Evolutionary conservation across 129 eudicot species (phyloP).

Genomic region (Tagetes patula): DNA sequence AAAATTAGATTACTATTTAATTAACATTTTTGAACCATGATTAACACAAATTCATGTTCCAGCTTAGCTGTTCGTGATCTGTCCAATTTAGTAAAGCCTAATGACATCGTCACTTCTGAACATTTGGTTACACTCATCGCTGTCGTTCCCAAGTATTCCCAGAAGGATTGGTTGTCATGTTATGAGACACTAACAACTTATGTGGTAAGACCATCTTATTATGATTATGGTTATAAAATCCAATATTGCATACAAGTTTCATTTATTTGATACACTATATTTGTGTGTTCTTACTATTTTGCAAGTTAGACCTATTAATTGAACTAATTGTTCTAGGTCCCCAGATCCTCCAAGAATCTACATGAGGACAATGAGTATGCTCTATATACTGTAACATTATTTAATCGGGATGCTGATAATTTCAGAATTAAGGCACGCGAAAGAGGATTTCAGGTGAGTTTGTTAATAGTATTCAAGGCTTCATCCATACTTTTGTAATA

Average conservation of each 20-base stretch:
- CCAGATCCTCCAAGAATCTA: slow-evolving; percentile 91
- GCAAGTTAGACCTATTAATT: slow-evolving; percentile 36
- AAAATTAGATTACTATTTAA: neutral
- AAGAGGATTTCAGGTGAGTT: slow-evolving; percentile 82
- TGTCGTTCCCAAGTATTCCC: slow-evolving; percentile 79
- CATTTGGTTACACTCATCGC: slow-evolving; percentile 77
- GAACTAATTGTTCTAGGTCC: slow-evolving; percentile 65
- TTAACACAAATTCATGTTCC: slow-evolving; percentile 22
- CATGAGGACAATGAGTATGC: slow-evolving; percentile 93
- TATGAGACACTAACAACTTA: slow-evolving; percentile 82
- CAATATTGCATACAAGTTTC: slow-evolving; percentile 13
- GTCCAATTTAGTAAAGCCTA: slow-evolving; percentile 67
- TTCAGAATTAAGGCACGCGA: slow-evolving; percentile 79
- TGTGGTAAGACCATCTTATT: slow-evolving; percentile 52
- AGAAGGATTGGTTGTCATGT: slow-evolving; percentile 88
- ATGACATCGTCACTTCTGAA: slow-evolving; percentile 64
- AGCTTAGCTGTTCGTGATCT: slow-evolving; percentile 91
- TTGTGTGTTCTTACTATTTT: neutral
- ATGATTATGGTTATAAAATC: neutral
- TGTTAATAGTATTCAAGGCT: slow-evolving; percentile 20
- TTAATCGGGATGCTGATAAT: slow-evolving; percentile 77
- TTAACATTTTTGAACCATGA: neutral
- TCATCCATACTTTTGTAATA: neutral
- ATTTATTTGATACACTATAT: neutral
- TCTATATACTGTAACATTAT: slow-evolving; percentile 76